A percentile compares a stretch with the other conserved stretches of the same genome.
phyloP scores from a whole-genome alignment of 108 stramenopile species.

The Cylindrotheca closterium region DNA sequence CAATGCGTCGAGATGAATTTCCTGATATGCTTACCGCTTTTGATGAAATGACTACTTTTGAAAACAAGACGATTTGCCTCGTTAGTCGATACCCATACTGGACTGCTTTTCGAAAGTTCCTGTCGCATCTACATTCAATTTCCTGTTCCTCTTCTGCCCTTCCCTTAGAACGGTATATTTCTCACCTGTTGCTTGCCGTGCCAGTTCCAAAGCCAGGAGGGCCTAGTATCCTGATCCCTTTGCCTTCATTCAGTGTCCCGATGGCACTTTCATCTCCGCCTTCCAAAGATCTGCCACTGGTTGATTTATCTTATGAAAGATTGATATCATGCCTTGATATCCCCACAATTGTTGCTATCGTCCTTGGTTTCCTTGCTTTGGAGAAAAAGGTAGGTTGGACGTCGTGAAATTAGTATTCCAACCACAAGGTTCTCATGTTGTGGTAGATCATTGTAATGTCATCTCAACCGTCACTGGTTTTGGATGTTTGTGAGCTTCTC shows the following conservation, averaged over 20 bases:
- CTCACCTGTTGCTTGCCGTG: conserved; percentile 76
- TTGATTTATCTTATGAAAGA: conserved; percentile 72
- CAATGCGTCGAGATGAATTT: too few relatives aligned
- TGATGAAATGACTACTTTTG: conserved; percentile 80
- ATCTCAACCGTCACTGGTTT: conserved; percentile 68
- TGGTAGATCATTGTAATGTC: conserved; percentile 75
- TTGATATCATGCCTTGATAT: conserved; percentile 81
- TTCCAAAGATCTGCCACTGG: conserved; percentile 71
- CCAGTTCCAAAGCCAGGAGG: conserved; percentile 83
- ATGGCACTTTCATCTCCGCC: conserved; percentile 78
- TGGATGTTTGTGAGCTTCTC: conserved; percentile 82
- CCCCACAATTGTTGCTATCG: conserved; percentile 80
- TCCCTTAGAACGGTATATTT: conserved; percentile 81
- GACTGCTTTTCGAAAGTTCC: conserved; percentile 84
- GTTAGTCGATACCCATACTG: conserved; percentile 82
- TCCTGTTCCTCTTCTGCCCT: conserved; percentile 74
- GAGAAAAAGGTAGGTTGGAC: conserved; percentile 64
- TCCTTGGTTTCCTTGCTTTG: conserved; percentile 76
- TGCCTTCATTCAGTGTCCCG: conserved; percentile 70
- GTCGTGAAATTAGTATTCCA: neutral
- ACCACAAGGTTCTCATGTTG: neutral
- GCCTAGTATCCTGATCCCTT: conserved; percentile 69
- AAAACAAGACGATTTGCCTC: conserved; percentile 86
- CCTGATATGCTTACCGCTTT: conserved; percentile 59
- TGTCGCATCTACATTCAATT: conserved; percentile 75